Conservation (phyloP, 805 yeast genomes). For the Yarrowia sp. region DNA sequence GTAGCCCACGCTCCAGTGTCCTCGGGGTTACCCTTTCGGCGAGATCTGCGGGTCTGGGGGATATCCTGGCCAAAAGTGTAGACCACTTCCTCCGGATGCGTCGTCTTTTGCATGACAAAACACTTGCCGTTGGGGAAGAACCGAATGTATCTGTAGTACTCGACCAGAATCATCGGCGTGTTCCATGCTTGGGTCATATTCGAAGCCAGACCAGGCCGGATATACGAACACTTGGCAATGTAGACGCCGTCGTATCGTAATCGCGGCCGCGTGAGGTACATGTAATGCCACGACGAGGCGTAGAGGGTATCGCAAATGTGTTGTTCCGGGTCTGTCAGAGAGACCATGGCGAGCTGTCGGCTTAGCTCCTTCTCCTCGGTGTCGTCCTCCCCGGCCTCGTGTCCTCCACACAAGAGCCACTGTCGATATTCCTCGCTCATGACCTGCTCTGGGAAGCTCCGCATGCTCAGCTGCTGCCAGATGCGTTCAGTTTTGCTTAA, state of each 20-base stretch:
- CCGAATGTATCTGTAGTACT: slow-evolving; percentile 82
- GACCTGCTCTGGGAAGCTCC: slow-evolving; percentile 13
- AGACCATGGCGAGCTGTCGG: slow-evolving; percentile 1
- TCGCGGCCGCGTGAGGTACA: slow-evolving; percentile 68
- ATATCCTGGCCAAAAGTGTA: slow-evolving; percentile 15
- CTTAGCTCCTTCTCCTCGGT: not conserved
- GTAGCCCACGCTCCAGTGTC: slow-evolving; percentile 19
- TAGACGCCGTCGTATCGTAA: slow-evolving; percentile 80
- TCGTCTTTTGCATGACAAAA: slow-evolving; percentile 28
- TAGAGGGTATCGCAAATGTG: slow-evolving; percentile 20
- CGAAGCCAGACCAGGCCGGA: slow-evolving; percentile 61
- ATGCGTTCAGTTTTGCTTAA: not conserved
- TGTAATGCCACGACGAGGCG: slow-evolving; percentile 42
- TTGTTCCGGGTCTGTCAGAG: slow-evolving; percentile 1
- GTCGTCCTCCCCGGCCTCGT: not conserved
- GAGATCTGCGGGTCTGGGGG: not conserved
- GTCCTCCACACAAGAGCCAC: not conserved
- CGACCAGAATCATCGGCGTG: slow-evolving; percentile 76
- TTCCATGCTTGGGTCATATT: slow-evolving; percentile 61
- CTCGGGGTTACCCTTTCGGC: slow-evolving; percentile 5
- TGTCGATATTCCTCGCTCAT: slow-evolving; percentile 21
- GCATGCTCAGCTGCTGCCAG: slow-evolving; percentile 24
- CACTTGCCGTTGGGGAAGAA: slow-evolving; percentile 78
- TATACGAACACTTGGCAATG: slow-evolving; percentile 78
- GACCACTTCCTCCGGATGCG: slow-evolving; percentile 7